phyloP scores from a whole-genome alignment of 1,284 basidiomycete genomes.

The Cerrena zonata region DNA sequence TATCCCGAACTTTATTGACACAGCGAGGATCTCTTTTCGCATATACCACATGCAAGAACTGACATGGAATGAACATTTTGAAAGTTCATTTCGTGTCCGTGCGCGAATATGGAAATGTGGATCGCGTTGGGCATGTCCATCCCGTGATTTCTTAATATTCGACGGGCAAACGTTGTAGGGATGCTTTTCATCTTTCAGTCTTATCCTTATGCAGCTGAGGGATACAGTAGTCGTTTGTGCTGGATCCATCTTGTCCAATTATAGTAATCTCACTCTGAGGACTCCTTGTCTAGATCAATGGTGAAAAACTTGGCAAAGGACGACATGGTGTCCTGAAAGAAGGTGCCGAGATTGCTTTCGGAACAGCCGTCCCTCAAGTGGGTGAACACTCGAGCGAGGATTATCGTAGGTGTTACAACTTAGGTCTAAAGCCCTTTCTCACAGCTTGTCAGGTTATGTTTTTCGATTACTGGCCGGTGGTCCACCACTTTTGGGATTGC shows the following conservation, averaged over 20 bases:
- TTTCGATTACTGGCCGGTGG: constrained; percentile 50
- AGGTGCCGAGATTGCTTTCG: constrained; percentile 80
- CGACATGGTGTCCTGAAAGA: constrained; percentile 59
- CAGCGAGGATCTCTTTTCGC: too few relatives aligned
- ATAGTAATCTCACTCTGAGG: background rate
- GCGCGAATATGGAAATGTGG: too few relatives aligned
- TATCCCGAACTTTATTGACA: too few relatives aligned
- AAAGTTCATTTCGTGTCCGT: too few relatives aligned
- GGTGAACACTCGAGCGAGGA: constrained; percentile 50
- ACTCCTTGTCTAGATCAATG: constrained; percentile 55
- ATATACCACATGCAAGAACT: too few relatives aligned
- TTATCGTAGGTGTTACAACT: constrained; percentile 39
- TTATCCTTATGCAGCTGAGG: too few relatives aligned
- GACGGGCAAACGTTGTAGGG: too few relatives aligned
- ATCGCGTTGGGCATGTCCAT: too few relatives aligned
- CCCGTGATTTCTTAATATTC: background rate
- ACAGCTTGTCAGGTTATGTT: constrained; percentile 40
- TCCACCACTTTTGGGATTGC: constrained; percentile 44
- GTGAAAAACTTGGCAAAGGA: constrained; percentile 54
- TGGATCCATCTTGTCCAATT: background rate
- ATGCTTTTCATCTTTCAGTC: constrained; percentile 8
- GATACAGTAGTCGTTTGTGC: background rate
- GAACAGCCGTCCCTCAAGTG: constrained; percentile 44
- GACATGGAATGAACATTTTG: too few relatives aligned
- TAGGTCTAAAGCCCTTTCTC: background rate